Conservation (phyloP, 139 green algal species). For the Haematococcus sp. region DNA sequence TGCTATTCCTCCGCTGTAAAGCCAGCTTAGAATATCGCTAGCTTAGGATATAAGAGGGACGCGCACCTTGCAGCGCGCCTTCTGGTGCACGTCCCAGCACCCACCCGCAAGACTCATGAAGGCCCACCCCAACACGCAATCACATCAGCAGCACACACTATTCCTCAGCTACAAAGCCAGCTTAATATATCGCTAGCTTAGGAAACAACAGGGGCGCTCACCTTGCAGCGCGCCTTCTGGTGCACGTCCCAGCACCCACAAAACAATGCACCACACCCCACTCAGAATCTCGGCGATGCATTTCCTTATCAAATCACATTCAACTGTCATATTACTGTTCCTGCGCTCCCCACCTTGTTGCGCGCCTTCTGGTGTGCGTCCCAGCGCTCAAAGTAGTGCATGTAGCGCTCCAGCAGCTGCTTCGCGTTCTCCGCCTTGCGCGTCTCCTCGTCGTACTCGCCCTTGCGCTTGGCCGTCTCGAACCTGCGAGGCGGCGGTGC, state of each 20-base stretch:
- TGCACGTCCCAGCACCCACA: too few relatives aligned
- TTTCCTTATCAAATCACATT: too few relatives aligned
- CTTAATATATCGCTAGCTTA: neutral
- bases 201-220: neutral
- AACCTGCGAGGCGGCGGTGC: constrained; percentile 56
- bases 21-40: neutral
- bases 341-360: constrained; percentile 48
- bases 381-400: constrained; percentile 83
- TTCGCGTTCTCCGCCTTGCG: constrained; percentile 81
- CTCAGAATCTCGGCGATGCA: too few relatives aligned
- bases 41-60: neutral
- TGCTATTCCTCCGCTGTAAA: too few relatives aligned
- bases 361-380: constrained; percentile 82
- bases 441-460: constrained; percentile 83
- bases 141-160: too few relatives aligned
- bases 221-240: neutral
- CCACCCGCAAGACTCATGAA: too few relatives aligned
- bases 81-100: too few relatives aligned
- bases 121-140: too few relatives aligned
- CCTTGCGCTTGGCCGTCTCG: constrained; percentile 73
- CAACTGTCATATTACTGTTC: too few relatives aligned
- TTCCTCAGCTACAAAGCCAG: too few relatives aligned
- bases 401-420: constrained; percentile 86
- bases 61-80: neutral
- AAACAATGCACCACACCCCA: too few relatives aligned